Conservation (phyloP, 2,329 filamentous ascomycete species). For the Fusarium sp. region DNA sequence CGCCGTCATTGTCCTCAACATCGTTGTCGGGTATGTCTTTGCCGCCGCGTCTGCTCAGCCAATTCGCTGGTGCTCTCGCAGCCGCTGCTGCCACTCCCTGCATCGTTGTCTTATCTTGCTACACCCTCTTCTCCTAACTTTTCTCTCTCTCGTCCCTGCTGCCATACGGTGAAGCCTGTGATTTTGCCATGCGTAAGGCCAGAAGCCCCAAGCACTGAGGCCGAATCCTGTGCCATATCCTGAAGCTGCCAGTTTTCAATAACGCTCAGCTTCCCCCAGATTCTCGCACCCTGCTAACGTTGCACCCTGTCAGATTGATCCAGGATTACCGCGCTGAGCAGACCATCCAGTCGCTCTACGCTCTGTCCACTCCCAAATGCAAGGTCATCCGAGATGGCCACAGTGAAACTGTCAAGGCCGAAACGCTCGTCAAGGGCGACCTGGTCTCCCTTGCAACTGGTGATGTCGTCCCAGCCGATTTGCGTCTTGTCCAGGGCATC, state of each 20-base stretch:
- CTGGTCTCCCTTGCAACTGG: conserved; percentile 75
- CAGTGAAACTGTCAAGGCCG: conserved; percentile 67
- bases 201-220: conserved; percentile 49
- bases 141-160: conserved; percentile 37
- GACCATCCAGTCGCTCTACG: conserved; percentile 74
- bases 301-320: conserved; percentile 60
- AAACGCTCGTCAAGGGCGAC: conserved; percentile 76
- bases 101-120: conserved; percentile 41
- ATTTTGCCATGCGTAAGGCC: conserved; percentile 45
- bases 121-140: conserved; percentile 20
- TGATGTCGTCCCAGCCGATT: conserved; percentile 79
- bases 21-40: conserved; percentile 72
- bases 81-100: conserved; percentile 30
- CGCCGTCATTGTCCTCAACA: conserved; percentile 78
- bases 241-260: conserved; percentile 47
- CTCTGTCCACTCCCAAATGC: conserved; percentile 72
- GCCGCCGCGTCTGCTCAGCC: conserved; percentile 40
- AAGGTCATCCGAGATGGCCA: conserved; percentile 71
- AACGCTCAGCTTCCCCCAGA: conserved; percentile 25
- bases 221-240: conserved; percentile 47
- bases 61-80: conserved; percentile 40
- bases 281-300: conserved; percentile 48
- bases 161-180: conserved; percentile 50
- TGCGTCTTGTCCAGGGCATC: conserved; percentile 76
- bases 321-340: conserved; percentile 75